Base-by-base conservation (phyloP, 148 eudicot genomes). In the Fagopyrum tataricum region DNA sequence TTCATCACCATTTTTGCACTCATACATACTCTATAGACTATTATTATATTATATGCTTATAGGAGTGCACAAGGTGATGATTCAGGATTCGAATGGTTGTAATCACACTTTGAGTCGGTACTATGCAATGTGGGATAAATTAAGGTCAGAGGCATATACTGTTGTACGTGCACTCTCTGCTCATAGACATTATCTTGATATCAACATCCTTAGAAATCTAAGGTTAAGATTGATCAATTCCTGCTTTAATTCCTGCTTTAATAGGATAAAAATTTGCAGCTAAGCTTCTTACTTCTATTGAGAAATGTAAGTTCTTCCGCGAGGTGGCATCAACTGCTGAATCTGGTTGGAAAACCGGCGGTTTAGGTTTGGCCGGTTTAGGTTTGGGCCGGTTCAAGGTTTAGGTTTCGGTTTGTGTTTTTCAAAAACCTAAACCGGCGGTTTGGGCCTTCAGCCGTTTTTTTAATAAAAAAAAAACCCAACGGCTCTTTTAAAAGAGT, bases 331-430 rank as follows among this genome's bases (percentile, higher is more conserved):
- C 98, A 53, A 58, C 97, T 39, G 97, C 97, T 77, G 98, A 94
- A 85, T 81, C 89, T 78, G 97, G 98, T 62, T 91, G 97, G 98
- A n/a, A n/a, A n/a, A n/a, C n/a, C n/a, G n/a, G n/a, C n/a, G n/a
- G n/a, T n/a, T n/a, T n/a, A n/a, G n/a, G n/a, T n/a, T n/a, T n/a
- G n/a, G n/a, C n/a, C n/a, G n/a, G n/a, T n/a, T n/a, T n/a, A n/a
- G n/a, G n/a, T n/a, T n/a, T n/a, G n/a, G n/a, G n/a, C n/a, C n/a
- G n/a, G n/a, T n/a, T n/a, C n/a, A n/a, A n/a, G n/a, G n/a, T n/a
- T n/a, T n/a, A n/a, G n/a, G n/a, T n/a, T n/a, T n/a, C n/a, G n/a
- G n/a, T n/a, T n/a, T n/a, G n/a, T n/a, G n/a, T n/a, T n/a, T n/a
- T n/a, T n/a, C n/a, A n/a, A n/a, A n/a, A n/a, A n/a, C n/a, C n/a